Base-by-base conservation (phyloP, 495 filamentous ascomycete species). In the Neurospora sp. region DNA sequence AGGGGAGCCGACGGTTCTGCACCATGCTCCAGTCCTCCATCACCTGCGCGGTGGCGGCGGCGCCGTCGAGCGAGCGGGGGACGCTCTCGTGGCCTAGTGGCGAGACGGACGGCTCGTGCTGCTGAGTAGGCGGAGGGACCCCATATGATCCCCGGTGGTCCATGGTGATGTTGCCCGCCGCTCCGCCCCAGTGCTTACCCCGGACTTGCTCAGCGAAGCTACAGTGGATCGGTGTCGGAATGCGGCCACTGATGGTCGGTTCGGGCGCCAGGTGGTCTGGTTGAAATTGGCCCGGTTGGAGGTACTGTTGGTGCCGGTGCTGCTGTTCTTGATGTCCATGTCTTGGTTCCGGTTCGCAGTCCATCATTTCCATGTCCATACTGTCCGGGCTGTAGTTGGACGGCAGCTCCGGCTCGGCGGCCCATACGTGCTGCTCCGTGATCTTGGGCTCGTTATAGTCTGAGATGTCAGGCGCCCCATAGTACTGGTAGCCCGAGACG, bases 1-100 rank as follows among this genome's bases (percentile, higher is more conserved):
- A 93, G 4, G 91, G 91, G 9, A 93, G 85, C 42, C 88, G 87
- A 20, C 88, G 84, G 73, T 82, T 85, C 69, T 87, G 83, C 5
- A 84, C 82, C 78, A 83, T 78, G 71, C 77, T 81, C 79, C 85
- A 85, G 75, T 87, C 84, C 70, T 84, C 83, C 79, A 83, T 83
- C 20, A 78, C 75, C 39, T 76, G 75, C 3, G 74, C 66, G 1
- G 77, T 75, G 6, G 74, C 73, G 7, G 79, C 78, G 5, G 81
- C 75, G 75, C 82, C 81, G 37, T 84, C 82, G 38, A 83, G 79
- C 16, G 77, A 83, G 12, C 80, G 75, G 7, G 80, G 82, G 0
- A 83, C 71, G 60, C 77, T 82, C 69, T 79, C 77, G 66, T 78
- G 75, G 20, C 74, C 75, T 41, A 76, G 66, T 16, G 76, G 37